Evolutionary conservation across 2,329 filamentous ascomycete genomes (phyloP), one percentile per base, ranked within the genome.

Genomic region (Aureobasidium vineae): DNA sequence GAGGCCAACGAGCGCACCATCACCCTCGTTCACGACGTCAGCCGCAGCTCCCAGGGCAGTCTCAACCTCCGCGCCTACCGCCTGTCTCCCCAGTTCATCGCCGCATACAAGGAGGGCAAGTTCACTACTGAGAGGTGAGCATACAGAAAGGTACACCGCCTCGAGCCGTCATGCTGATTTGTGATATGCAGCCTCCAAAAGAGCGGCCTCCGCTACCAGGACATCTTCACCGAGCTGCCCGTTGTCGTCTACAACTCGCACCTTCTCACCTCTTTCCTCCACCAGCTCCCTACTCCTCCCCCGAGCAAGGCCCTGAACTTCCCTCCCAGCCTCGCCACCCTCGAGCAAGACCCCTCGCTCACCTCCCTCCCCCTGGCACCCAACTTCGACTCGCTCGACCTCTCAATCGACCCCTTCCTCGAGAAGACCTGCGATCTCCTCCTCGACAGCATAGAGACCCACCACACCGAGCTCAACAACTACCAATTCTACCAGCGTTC

Each of bases 401-500:
- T 99, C 69, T 91, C 90, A 71, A 96, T 98, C 79, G 95, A 99
- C 78, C 95, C 95, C 38, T 97, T 96, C 85, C 88, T 99, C 56
- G 94, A 98, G 85, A 97, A 97, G 86, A 97, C 94, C 63, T 97
- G 92, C 81, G 94, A 99, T 77, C 87, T 97, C 72, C 87, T 99
- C 66, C 88, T 98, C 70, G 95, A 99, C 76, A 92, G 90, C 83
- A 97, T 99, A 78, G 95, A 99, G 84, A 90, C 90, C 66, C 95
- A 99, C 84, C 95, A 98, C 82, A 97, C 93, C 68, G 95, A 99
- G 81, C 90, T 96, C 78, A 98, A 98, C 87, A 99, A 99, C 86
- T 95, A 96, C 83, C 93, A 97, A 80, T 91, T 90, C 85, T 97
- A 97, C 84, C 92, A 97, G 82, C 88, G 95, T 75, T 92, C 96